These are phyloP conservation scores for Candida alai DNA, from an alignment of 805 yeast genomes.

Conservation along the genomic window DNA sequence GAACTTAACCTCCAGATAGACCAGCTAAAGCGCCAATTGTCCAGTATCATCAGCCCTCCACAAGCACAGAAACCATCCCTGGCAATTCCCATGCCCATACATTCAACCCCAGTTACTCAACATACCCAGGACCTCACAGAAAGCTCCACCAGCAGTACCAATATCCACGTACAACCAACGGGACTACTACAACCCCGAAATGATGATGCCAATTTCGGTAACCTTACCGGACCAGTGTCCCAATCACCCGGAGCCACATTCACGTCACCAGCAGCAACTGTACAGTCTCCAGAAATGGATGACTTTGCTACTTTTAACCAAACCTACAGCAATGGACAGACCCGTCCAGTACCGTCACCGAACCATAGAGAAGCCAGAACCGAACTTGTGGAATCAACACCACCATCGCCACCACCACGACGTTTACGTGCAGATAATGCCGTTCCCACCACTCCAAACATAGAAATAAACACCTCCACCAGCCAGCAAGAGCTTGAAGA, in stretches of 20 bases:
- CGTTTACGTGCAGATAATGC: slow-evolving; percentile 1
- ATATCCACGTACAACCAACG: neutral
- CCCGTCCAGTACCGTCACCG: neutral
- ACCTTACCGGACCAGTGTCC: neutral
- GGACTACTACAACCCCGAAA: no score
- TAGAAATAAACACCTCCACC: slow-evolving; percentile 1
- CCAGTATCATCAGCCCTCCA: no score
- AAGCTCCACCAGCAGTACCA: neutral
- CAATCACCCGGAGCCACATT: no score
- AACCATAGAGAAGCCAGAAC: no score
- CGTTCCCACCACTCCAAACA: neutral
- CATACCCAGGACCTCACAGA: neutral
- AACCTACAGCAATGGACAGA: neutral
- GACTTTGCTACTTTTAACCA: neutral
- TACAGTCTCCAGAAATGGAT: slow-evolving; percentile 2
- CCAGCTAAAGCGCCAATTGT: neutral
- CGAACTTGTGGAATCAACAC: neutral
- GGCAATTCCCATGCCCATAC: no score
- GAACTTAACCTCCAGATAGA: slow-evolving; percentile 13
- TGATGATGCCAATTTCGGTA: neutral
- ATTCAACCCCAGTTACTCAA: neutral
- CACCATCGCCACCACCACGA: slow-evolving; percentile 1
- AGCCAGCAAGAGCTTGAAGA: slow-evolving; percentile 23
- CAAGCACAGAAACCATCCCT: no score
- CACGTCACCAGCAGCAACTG: no score